Conservation (phyloP, 306 rosid species). For the Quillaja saponaria region DNA sequence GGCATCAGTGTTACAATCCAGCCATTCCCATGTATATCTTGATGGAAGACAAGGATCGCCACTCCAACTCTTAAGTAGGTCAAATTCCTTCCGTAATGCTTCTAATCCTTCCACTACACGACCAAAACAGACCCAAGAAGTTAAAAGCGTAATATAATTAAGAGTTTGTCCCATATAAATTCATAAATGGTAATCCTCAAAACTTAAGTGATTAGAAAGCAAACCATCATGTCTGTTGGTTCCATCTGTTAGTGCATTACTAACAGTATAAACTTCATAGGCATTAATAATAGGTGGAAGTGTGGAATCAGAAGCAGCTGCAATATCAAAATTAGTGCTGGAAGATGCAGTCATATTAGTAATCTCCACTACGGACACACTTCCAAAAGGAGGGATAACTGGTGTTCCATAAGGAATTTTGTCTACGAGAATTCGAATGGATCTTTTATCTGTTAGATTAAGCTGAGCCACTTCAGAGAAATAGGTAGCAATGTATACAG, state of each 20-base stretch:
- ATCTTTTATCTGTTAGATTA: background rate
- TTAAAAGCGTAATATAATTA: too few relatives aligned
- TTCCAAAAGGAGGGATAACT: constrained; percentile 28
- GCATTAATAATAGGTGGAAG: constrained; percentile 41
- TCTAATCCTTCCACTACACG: constrained; percentile 26
- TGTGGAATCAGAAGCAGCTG: constrained; percentile 13
- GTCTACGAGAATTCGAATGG: constrained; percentile 16
- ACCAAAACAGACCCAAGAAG: background rate
- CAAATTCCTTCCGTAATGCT: constrained; percentile 18
- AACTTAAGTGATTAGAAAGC: background rate
- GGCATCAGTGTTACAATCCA: constrained; percentile 14
- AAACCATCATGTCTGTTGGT: constrained; percentile 26
- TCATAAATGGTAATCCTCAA: background rate
- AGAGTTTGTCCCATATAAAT: too few relatives aligned
- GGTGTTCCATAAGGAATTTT: background rate
- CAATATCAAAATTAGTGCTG: background rate
- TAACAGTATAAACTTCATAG: constrained; percentile 17
- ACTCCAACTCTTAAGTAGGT: constrained; percentile 20
- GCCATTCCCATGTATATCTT: constrained; percentile 32
- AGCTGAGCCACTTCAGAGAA: constrained; percentile 36
- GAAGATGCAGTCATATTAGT: constrained; percentile 21
- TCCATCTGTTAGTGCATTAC: constrained; percentile 4
- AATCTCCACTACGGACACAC: constrained; percentile 1
- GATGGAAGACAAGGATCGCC: constrained; percentile 38
- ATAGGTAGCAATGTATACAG: constrained; percentile 27